Conservation (phyloP, 148 eudicot species). For the Silene uniflora region DNA sequence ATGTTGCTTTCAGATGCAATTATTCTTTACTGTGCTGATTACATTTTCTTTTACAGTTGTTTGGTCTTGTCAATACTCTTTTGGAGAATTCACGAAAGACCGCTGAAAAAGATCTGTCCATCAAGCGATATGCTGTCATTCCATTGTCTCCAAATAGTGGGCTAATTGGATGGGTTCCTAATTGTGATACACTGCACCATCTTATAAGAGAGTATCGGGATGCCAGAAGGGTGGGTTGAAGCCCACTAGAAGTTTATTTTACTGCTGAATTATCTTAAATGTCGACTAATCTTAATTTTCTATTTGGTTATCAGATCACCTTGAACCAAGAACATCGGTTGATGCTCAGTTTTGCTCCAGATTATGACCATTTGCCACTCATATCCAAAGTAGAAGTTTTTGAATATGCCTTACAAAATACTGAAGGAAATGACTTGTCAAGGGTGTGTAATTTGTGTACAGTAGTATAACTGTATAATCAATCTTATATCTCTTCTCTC, state of each 20-base stretch:
- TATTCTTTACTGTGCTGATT: constrained; percentile 2
- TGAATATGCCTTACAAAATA: constrained; percentile 84
- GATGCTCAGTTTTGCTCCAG: constrained; percentile 93
- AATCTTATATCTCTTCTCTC: neutral
- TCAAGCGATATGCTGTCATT: constrained; percentile 84
- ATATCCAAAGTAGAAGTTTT: constrained; percentile 95
- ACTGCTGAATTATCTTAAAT: neutral
- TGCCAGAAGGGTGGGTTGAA: constrained; percentile 74
- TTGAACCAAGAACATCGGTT: constrained; percentile 87
- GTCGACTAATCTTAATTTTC: constrained; percentile 24
- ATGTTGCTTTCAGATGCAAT: neutral
- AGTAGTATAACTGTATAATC: constrained; percentile 3
- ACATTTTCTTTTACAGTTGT: constrained; percentile 52
- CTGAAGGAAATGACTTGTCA: constrained; percentile 88
- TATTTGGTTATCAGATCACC: constrained; percentile 56
- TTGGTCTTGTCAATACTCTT: constrained; percentile 93
- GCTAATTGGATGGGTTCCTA: constrained; percentile 95
- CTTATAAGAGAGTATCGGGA: constrained; percentile 96
- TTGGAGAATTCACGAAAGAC: constrained; percentile 89
- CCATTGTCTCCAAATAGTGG: constrained; percentile 98
- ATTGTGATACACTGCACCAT: constrained; percentile 95
- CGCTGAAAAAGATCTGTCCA: constrained; percentile 86
- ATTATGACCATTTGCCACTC: constrained; percentile 91
- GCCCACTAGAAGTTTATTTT: constrained; percentile 10
- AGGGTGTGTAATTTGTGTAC: constrained; percentile 61